Conservation (phyloP, 225 moss, liverwort and hornwort genomes). For the Pseudoscleropodium purum region DNA sequence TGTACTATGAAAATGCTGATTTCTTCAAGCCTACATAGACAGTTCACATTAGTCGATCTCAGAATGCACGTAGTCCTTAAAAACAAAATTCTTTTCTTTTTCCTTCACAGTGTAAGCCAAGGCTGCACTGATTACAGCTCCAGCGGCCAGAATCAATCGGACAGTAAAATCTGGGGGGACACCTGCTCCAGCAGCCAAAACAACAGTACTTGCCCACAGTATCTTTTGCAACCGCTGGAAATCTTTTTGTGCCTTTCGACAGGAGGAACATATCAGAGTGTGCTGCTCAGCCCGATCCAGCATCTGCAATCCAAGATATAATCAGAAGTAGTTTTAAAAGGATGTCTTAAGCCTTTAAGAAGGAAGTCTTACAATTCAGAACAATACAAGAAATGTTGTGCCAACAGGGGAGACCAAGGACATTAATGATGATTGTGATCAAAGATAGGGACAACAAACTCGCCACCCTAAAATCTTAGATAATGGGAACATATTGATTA, state of each 20-base stretch:
- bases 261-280: slow-evolving; percentile 70
- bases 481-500: not conserved
- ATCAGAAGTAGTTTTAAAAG: not conserved
- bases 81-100: slow-evolving; percentile 76
- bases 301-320: slow-evolving; percentile 53
- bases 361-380: not conserved
- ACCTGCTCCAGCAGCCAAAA: slow-evolving; percentile 84
- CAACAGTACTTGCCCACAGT: slow-evolving; percentile 69
- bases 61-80: slow-evolving; percentile 89
- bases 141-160: slow-evolving; percentile 51
- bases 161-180: slow-evolving; percentile 64
- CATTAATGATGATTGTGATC: not conserved
- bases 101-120: slow-evolving; percentile 59
- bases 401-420: not conserved
- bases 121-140: slow-evolving; percentile 59
- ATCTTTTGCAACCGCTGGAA: slow-evolving; percentile 76
- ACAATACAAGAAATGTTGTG: not conserved
- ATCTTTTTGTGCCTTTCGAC: slow-evolving; percentile 49
- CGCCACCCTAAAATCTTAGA: not conserved
- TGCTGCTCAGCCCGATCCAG: slow-evolving; percentile 80
- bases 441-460: not conserved
- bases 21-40: not conserved
- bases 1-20: not conserved
- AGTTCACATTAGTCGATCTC: slow-evolving; percentile 53
- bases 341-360: not conserved